Evolutionary conservation across 2,329 filamentous ascomycete genomes (phyloP).

Genomic region (Pseudocercospora vitis): DNA sequence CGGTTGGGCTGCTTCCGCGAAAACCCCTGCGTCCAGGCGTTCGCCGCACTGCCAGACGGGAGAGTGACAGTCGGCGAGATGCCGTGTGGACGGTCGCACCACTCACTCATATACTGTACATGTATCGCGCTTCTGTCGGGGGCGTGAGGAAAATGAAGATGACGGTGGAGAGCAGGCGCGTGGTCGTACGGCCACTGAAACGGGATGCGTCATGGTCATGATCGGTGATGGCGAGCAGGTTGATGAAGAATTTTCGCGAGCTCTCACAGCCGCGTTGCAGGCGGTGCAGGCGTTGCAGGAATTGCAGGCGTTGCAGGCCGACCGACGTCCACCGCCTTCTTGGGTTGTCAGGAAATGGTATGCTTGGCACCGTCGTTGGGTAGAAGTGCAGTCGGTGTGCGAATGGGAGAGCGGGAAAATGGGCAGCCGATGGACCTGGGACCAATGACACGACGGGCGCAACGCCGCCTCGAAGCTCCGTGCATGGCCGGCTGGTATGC

Average conservation of each 20-base stretch:
- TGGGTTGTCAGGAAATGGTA: slow-evolving; percentile 14
- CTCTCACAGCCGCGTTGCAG: slow-evolving; percentile 15
- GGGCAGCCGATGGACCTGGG: neutral
- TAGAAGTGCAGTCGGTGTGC: slow-evolving; percentile 13
- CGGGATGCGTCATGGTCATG: slow-evolving; percentile 1
- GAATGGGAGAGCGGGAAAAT: slow-evolving; percentile 15
- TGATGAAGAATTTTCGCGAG: slow-evolving; percentile 16
- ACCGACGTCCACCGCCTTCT: slow-evolving; percentile 15
- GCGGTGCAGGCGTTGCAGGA: too few species aligned
- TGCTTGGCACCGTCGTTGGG: slow-evolving; percentile 19
- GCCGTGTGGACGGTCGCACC: slow-evolving; percentile 13
- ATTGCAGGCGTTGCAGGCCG: slow-evolving; percentile 15
- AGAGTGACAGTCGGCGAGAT: slow-evolving; percentile 18
- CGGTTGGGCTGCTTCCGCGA: slow-evolving; percentile 1
- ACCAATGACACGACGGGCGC: slow-evolving; percentile 13
- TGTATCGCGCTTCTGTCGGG: neutral
- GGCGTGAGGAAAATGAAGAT: slow-evolving; percentile 5
- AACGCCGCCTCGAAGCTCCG: slow-evolving; percentile 6
- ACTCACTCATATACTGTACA: too few species aligned
- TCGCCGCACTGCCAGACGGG: neutral
- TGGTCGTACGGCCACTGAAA: slow-evolving; percentile 12
- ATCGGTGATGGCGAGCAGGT: slow-evolving; percentile 1
- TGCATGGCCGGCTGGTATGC: slow-evolving; percentile 15
- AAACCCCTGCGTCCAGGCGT: slow-evolving; percentile 13
- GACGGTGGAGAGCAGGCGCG: slow-evolving; percentile 5